Base-by-base conservation (phyloP, 2,329 filamentous ascomycete species). In the Peltaster fructicola region DNA sequence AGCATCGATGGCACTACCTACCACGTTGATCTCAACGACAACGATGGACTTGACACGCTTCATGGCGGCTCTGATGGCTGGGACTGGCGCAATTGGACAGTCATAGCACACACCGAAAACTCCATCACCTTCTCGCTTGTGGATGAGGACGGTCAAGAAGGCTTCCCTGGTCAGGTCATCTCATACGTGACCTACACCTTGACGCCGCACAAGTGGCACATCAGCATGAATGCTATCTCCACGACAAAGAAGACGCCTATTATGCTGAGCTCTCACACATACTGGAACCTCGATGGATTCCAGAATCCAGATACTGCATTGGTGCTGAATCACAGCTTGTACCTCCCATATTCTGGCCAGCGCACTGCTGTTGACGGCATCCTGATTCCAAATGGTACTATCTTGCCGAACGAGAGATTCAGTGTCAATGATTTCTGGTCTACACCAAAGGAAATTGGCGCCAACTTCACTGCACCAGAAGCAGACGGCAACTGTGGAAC, bases 201-300 rank as follows among this genome's bases (percentile, higher is more conserved):
- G 25, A 59, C 58, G 4, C 65, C 69, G 14, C 57, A 63, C 45
- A 65, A 68, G 23, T 82, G 76, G 74, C 62, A 77, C 42, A 60
- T 81, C 39, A 73, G 68, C 51, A 80, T 84, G 60, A 54, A 71
- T 8, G 77, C 76, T 19, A 49, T 75, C 27, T 58, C 76, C 3
- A 70, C 72, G 6, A 78, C 73, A 15, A 68, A 77, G 53, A 73
- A 71, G 54, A 84, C 78, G 5, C 78, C 78, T 23, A 80, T 85
- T 48, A 84, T 85, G 77, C 61, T 85, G 30, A 77, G 65, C 44
- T 68, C 69, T 20, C 70, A 74, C 48, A 68, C 66, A 6, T 85
- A 85, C 60, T 85, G 77, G 78, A 84, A 84, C 47, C 58, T 85
- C 21, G 77, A 84, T 41, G 78, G 72, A 16, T 85, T 77, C 41